Base-by-base conservation (phyloP, 148 eudicot genomes). In the Salicornia ramosissima region DNA sequence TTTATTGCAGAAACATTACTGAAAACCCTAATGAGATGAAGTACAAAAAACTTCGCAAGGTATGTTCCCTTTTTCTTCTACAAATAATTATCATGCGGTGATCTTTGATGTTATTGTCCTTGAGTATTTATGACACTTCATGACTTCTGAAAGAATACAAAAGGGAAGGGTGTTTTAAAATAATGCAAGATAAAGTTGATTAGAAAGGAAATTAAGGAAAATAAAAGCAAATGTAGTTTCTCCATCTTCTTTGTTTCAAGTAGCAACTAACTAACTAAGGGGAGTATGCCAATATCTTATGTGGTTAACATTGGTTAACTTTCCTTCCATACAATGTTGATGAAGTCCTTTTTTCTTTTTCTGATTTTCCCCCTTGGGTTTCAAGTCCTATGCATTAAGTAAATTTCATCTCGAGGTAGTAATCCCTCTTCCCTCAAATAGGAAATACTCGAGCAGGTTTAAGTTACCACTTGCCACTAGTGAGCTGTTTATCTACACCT, bases 21-120 rank as follows among this genome's bases (percentile, higher is more conserved):
- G 92, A 86, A 79, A 74, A 90, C 68, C 96, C 98, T 43, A 74
- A 71, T 79, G 96, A 93, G 56, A 46, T 70, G 71, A 90, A 85
- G 75, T 93, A 82, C 74, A 85, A 78, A 76, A 90, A 77, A 72
- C 86, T 93, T 67, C 91, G 98, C 39, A 90, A 93, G 94, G 98
- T 88, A 74, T 53, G 50, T 14, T 51, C 0, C 34, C 30, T 76
- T 75, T 21, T 54, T 30, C 18, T n/a, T n/a, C 21, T 52, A 18
- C 43, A 22, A 19, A 7, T 70, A 24, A 62, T 18, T 59, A 9
- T 11, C 65, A 60, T 34, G 65, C 33, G 63, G 4, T 19, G 30
- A 33, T 34, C 10, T 5, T 31, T 59, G 39, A 31, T 33, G 22
- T 31, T 31, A 11, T 22, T 22, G 4, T 1, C 63, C 63, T 30